These are phyloP conservation scores for Trichoderma sp. DNA, from an alignment of 2,329 filamentous ascomycete species.

Conservation along the genomic window DNA sequence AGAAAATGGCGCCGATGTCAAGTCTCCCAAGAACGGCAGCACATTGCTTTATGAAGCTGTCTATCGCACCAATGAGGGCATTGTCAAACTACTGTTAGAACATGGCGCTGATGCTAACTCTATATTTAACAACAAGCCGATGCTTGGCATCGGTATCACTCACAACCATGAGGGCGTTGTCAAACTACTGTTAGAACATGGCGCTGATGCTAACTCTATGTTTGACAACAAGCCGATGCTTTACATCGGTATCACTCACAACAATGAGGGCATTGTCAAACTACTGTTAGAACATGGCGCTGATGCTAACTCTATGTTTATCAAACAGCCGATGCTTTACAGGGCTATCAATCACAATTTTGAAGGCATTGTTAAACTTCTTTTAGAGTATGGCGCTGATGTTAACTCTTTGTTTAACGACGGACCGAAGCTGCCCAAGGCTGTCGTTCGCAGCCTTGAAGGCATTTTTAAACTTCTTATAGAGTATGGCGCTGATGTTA, in stretches of 20 bases:
- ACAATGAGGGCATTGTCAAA: not conserved
- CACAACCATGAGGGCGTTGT: too few relatives aligned
- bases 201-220: not conserved
- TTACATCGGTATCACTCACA: too few relatives aligned
- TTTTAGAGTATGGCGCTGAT: not conserved
- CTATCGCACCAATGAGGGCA: rapidly evolving
- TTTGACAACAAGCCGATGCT: not conserved
- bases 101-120: not conserved
- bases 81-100: not conserved
- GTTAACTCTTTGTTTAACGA: too few relatives aligned
- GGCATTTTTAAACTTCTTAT: not conserved
- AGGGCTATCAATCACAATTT: too few relatives aligned
- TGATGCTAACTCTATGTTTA: not conserved
- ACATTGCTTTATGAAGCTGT: not conserved
- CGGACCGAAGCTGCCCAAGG: too few relatives aligned
- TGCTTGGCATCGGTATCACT: too few relatives aligned
- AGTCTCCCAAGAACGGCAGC: too few relatives aligned
- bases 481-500: not conserved
- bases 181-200: not conserved
- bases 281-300: not conserved
- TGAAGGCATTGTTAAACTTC: not conserved
- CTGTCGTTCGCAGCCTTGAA: too few relatives aligned
- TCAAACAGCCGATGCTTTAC: not conserved
- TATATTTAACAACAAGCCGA: too few relatives aligned
- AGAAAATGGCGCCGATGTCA: too few relatives aligned